Evolutionary conservation across 202 grass and related monocot species (phyloP), one percentile per base, ranked within the genome.

Genomic region (Panicum virgatum): DNA sequence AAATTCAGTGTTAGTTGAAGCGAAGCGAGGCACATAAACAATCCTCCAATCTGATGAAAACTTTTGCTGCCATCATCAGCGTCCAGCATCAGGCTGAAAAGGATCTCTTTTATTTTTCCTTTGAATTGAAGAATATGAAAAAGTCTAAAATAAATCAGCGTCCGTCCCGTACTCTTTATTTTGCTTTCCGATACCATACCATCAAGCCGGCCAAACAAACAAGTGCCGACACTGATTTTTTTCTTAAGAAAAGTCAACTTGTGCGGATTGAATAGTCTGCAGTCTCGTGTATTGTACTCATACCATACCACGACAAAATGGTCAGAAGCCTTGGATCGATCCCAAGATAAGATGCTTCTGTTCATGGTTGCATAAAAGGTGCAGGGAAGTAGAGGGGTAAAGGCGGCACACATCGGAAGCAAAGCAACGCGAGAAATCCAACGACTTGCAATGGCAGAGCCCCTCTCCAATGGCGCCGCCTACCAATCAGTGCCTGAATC

Each of bases 321-420:
- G 20, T 30, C 25, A 64, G 18, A 39, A 29, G 0, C 30, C 44
- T 36, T 66, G 60, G 75, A 75, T 56, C 18, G 75, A 75, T 56
- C 18, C 45, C n/a, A 54, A 75, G 60, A 83, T 76, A 54, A 75
- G 60, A 83, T 76, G 81, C 61, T 56, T 66, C 16, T 22, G 9
- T 22, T 83, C 30, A 30, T 32, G 4, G n/a, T 54, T 34, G 60
- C 23, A 18, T n/a, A 43, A 65, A 73, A 36, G 18, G 5, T 62
- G 8, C n/a, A 73, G 56, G 47, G n/a, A 23, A 27, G 47, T 50
- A 20, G 4, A 16, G 15, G 5, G 16, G 45, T 14, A 6, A 0
- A 57, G 9, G 38, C 27, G 18, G 14, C n/a, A n/a, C 1, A 30
- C 1, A 30, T 30, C 32, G n/a, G n/a, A n/a, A n/a, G n/a, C n/a